These are phyloP conservation scores for Apiosordaria backusii DNA, from an alignment of 495 filamentous ascomycete genomes.

Conservation along the genomic window DNA sequence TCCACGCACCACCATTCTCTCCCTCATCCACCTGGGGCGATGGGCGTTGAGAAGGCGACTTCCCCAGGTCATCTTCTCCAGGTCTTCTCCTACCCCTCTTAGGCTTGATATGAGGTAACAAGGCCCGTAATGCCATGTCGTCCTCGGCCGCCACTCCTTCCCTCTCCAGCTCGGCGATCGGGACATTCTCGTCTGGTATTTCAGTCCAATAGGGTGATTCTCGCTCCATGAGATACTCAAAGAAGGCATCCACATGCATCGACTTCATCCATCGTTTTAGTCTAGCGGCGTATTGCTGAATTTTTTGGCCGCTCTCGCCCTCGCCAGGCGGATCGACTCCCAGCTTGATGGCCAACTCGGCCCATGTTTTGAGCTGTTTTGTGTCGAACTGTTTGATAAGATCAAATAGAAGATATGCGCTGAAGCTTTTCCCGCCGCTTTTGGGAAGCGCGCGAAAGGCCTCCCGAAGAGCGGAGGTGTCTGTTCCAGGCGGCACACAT, in stretches of 20 bases:
- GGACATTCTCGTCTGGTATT: slow-evolving; percentile 65
- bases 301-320: slow-evolving; percentile 92
- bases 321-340: slow-evolving; percentile 90
- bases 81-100: slow-evolving; percentile 82
- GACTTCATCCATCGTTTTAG: slow-evolving; percentile 98
- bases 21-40: slow-evolving; percentile 62
- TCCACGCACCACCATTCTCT: slow-evolving; percentile 46
- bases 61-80: slow-evolving; percentile 65
- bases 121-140: slow-evolving; percentile 83
- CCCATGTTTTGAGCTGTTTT: slow-evolving; percentile 96
- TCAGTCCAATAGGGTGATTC: slow-evolving; percentile 80
- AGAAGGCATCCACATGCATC: slow-evolving; percentile 96
- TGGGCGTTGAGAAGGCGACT: slow-evolving; percentile 59
- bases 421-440: slow-evolving; percentile 91
- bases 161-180: slow-evolving; percentile 57
- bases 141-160: slow-evolving; percentile 90
- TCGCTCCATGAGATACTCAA: slow-evolving; percentile 82
- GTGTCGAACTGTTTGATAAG: slow-evolving; percentile 77
- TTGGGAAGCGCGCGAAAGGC: slow-evolving; percentile 82
- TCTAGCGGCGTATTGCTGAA: slow-evolving; percentile 94
- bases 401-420: slow-evolving; percentile 73
- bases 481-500: slow-evolving; percentile 63
- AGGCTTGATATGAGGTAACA: slow-evolving; percentile 86
- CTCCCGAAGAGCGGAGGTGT: slow-evolving; percentile 70
- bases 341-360: slow-evolving; percentile 79